Conservation (phyloP, 1,139 yeast species). For the Saccharomycopsis hybrid region DNA sequence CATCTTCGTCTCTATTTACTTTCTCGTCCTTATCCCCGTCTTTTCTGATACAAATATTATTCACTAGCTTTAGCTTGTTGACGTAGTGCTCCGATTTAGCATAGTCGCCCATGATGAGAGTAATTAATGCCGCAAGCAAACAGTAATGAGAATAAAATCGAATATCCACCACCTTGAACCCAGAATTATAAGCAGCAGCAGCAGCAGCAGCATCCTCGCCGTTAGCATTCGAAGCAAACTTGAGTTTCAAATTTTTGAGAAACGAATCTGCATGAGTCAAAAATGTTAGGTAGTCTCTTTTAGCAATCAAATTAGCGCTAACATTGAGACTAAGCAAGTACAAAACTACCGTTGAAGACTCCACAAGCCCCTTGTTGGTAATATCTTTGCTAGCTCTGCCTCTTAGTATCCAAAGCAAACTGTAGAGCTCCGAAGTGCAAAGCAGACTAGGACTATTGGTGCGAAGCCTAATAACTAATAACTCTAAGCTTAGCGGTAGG, state of each 20-base stretch:
- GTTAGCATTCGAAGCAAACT: not conserved
- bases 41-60: not conserved
- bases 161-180: conserved; percentile 9
- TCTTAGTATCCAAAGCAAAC: conserved; percentile 27
- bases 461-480: conserved; percentile 26
- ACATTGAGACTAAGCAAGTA: conserved; percentile 25
- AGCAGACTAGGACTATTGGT: conserved; percentile 28
- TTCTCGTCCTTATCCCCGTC: too few relatives aligned
- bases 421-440: conserved; percentile 27
- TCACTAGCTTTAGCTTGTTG: conserved; percentile 5
- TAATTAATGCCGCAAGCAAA: conserved; percentile 23
- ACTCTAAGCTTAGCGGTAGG: conserved; percentile 22
- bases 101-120: conserved; percentile 25
- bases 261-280: conserved; percentile 25
- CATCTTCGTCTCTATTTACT: too few relatives aligned
- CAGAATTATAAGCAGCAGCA: not conserved
- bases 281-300: conserved; percentile 30
- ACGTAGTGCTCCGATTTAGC: conserved; percentile 21
- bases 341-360: conserved; percentile 2
- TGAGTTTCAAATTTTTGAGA: not conserved
- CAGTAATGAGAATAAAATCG: conserved; percentile 13
- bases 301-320: conserved; percentile 29
- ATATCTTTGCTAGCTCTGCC: conserved; percentile 6
- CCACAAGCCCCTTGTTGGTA: not conserved
- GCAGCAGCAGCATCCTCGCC: not conserved